Percentiles rank a stretch among this genome's conserved stretches.
These are phyloP conservation scores for Epichloe gansuensis DNA, from an alignment of 2,329 filamentous ascomycete genomes.

Conservation along the genomic window DNA sequence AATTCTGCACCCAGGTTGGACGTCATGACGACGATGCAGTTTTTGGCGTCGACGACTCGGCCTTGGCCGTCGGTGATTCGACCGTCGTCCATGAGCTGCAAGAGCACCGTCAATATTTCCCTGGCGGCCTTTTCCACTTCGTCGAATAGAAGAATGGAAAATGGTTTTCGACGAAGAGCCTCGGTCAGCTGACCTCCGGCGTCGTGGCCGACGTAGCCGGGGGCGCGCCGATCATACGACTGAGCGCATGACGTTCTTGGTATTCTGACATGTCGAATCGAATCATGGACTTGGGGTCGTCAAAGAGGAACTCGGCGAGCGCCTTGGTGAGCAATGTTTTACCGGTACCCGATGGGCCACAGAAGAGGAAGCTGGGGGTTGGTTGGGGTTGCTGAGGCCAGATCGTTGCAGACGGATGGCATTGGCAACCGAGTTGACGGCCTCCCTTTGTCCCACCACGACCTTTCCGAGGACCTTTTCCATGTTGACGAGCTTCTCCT, in stretches of 20 bases:
- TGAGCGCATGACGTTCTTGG: conserved; percentile 90
- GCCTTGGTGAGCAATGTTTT: conserved; percentile 97
- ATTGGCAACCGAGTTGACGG: conserved; percentile 85
- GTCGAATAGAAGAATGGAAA: conserved; percentile 95
- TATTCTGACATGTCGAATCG: conserved; percentile 99
- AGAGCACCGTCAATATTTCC: conserved; percentile 86
- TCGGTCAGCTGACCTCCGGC: conserved; percentile 93
- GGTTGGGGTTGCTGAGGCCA: conserved; percentile 88
- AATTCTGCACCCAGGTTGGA: conserved; percentile 94
- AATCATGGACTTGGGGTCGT: conserved; percentile 95
- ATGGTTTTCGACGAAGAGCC: conserved; percentile 82
- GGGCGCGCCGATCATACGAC: conserved; percentile 97
- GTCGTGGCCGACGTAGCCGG: conserved; percentile 94
- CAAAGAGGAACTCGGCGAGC: conserved; percentile 93
- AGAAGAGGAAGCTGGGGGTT: conserved; percentile 98
- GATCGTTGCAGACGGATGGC: conserved; percentile 92
- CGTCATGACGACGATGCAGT: conserved; percentile 99
- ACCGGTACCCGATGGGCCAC: conserved; percentile 93
- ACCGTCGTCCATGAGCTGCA: conserved; percentile 99
- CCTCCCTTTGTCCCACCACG: conserved; percentile 90
- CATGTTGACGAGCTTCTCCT: conserved; percentile 98
- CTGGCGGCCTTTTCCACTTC: conserved; percentile 98
- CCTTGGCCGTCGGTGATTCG: conserved; percentile 98
- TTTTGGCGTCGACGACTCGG: conserved; percentile 84
- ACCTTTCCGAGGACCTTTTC: conserved; percentile 72